phyloP scores from a whole-genome alignment of 2,329 filamentous ascomycete species.

The Alternaria atra region DNA sequence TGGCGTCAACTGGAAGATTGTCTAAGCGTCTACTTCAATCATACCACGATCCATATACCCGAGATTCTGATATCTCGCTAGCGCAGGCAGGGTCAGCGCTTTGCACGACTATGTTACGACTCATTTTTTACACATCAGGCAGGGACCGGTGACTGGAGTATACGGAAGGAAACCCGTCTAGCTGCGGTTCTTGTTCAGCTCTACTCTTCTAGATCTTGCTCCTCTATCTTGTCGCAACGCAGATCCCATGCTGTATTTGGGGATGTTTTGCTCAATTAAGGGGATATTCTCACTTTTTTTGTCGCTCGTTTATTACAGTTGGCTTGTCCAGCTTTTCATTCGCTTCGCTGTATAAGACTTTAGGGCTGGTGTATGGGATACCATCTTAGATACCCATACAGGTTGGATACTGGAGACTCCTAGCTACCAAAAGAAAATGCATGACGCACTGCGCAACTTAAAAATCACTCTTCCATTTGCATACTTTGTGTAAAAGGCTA shows the following conservation, averaged over 20 bases:
- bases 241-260: constrained; percentile 35
- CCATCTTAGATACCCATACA: constrained; percentile 28
- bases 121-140: constrained; percentile 36
- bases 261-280: constrained; percentile 18
- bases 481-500: background rate
- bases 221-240: constrained; percentile 4
- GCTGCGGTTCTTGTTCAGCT: constrained; percentile 18
- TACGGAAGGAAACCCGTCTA: constrained; percentile 23
- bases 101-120: constrained; percentile 50
- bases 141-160: constrained; percentile 31
- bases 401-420: constrained; percentile 22
- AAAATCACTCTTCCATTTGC: constrained; percentile 1
- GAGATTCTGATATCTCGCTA: constrained; percentile 41
- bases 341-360: constrained; percentile 40
- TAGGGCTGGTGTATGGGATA: constrained; percentile 27
- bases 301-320: constrained; percentile 37
- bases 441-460: constrained; percentile 10
- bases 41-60: constrained; percentile 41
- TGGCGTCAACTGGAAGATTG: constrained; percentile 36
- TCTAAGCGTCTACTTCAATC: constrained; percentile 31
- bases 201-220: constrained; percentile 20
- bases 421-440: constrained; percentile 22
- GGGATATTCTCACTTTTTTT: constrained; percentile 29
- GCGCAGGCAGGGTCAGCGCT: constrained; percentile 53
- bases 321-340: constrained; percentile 10